phyloP scores from a whole-genome alignment of 208 protist species.

The Trypanosoma melophagium region DNA sequence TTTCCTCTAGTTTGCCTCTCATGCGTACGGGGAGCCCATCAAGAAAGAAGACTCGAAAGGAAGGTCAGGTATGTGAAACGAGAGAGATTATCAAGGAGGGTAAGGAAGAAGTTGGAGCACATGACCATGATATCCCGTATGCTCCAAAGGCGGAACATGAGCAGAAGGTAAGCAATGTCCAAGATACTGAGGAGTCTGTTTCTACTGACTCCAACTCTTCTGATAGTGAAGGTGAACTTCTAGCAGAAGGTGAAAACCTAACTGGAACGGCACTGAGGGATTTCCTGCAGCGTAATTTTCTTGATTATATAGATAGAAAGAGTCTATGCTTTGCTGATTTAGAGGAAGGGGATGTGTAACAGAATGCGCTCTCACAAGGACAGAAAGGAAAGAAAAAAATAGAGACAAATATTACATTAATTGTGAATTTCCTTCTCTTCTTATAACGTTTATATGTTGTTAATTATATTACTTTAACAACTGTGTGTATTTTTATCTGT shows the following conservation, averaged over 20 bases:
- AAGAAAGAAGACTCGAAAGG: slow-evolving; percentile 18
- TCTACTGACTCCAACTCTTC: slow-evolving; percentile 8
- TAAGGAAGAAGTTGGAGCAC: not conserved
- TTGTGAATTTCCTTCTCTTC: not conserved
- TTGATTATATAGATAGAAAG: slow-evolving; percentile 70
- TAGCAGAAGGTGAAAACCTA: slow-evolving; percentile 51
- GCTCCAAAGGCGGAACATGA: slow-evolving; percentile 1
- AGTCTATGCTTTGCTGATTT: slow-evolving; percentile 16
- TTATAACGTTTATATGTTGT: slow-evolving; percentile 18
- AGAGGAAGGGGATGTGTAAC: slow-evolving; percentile 17
- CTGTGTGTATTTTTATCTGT: not conserved
- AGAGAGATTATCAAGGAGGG: not conserved
- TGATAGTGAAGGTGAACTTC: slow-evolving; percentile 47
- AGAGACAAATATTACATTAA: not conserved
- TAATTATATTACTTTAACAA: slow-evolving; percentile 13
- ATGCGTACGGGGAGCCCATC: slow-evolving; percentile 6
- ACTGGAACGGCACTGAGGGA: slow-evolving; percentile 55
- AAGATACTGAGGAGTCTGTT: slow-evolving; percentile 21
- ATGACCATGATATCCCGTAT: not conserved
- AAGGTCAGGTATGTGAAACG: not conserved
- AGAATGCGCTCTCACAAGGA: not conserved
- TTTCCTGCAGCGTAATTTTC: slow-evolving; percentile 80
- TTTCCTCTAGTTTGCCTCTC: not conserved
- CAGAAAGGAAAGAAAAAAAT: slow-evolving; percentile 1
- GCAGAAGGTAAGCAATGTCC: slow-evolving; percentile 23